A percentile compares a stretch with the other conserved stretches of the same genome.
phyloP scores from a whole-genome alignment of 768 basidiomycete species.

The Suillus bovinus region DNA sequence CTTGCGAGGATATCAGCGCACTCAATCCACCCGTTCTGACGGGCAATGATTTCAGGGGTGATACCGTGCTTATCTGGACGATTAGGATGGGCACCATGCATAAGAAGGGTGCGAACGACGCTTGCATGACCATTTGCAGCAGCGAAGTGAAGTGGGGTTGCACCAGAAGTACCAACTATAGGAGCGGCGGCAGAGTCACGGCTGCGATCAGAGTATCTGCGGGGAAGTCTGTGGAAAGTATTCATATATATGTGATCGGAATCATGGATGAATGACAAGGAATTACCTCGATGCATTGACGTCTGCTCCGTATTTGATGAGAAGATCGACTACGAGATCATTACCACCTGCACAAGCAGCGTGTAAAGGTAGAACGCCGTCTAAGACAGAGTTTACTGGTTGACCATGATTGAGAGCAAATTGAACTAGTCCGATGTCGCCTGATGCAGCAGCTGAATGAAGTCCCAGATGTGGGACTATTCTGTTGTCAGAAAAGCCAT shows the following conservation, averaged over 20 bases:
- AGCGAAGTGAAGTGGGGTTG: constrained; percentile 95
- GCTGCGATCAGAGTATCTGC: constrained; percentile 71
- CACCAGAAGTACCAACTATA: constrained; percentile 82
- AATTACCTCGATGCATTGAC: constrained; percentile 91
- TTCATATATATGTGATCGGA: constrained; percentile 10
- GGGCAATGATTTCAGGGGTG: constrained; percentile 83
- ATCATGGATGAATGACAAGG: neutral
- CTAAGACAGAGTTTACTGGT: constrained; percentile 93
- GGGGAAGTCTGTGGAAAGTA: constrained; percentile 53
- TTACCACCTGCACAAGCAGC: constrained; percentile 92
- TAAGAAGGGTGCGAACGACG: constrained; percentile 77
- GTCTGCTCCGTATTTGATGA: constrained; percentile 95
- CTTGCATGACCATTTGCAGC: constrained; percentile 89
- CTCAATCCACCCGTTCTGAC: constrained; percentile 76
- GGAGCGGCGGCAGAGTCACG: constrained; percentile 64
- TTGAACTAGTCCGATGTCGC: constrained; percentile 90
- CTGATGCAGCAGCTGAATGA: constrained; percentile 76
- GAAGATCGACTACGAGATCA: constrained; percentile 80
- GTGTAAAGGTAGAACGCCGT: constrained; percentile 96
- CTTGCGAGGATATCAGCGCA: constrained; percentile 73
- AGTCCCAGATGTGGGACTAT: constrained; percentile 76
- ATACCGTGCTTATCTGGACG: constrained; percentile 89
- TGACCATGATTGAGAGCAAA: constrained; percentile 94
- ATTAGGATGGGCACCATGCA: constrained; percentile 80
- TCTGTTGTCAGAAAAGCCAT: neutral